These are phyloP conservation scores for Ascochyta lentis DNA, from an alignment of 2,329 filamentous ascomycete species.

Conservation along the genomic window DNA sequence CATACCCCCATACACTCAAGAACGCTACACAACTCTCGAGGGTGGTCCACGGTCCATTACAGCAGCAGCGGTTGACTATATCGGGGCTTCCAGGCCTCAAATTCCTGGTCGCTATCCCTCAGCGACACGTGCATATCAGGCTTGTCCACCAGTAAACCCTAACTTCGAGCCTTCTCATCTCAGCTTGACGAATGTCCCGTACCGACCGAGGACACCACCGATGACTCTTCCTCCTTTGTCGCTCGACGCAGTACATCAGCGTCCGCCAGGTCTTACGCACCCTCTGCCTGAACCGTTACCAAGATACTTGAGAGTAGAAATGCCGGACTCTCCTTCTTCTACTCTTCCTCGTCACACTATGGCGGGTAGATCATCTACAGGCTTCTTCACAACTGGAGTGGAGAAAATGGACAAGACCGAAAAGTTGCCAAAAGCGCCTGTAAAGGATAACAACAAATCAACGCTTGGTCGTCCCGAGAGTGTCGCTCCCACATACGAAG, in stretches of 20 bases:
- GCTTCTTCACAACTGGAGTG: too few species aligned
- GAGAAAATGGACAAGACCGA: background rate
- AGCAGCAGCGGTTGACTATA: background rate
- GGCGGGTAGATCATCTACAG: background rate
- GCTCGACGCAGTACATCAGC: background rate
- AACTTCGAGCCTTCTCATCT: background rate
- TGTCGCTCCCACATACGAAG: background rate
- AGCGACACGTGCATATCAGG: background rate
- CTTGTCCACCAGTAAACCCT: background rate
- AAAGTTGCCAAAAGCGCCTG: too few species aligned
- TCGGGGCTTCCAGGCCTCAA: background rate
- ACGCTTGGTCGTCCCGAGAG: too few species aligned
- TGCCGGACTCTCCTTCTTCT: background rate
- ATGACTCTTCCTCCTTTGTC: background rate
- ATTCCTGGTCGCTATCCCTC: background rate
- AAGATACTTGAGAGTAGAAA: background rate
- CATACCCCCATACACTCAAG: background rate
- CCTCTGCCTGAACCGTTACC: background rate
- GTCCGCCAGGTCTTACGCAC: background rate
- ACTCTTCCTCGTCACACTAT: background rate
- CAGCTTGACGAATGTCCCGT: background rate
- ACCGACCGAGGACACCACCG: background rate
- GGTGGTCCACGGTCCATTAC: background rate
- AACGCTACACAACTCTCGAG: background rate
- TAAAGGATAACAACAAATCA: too few species aligned